Conservation (phyloP, 2,329 filamentous ascomycete genomes). For the Aquanectria penicillioides region DNA sequence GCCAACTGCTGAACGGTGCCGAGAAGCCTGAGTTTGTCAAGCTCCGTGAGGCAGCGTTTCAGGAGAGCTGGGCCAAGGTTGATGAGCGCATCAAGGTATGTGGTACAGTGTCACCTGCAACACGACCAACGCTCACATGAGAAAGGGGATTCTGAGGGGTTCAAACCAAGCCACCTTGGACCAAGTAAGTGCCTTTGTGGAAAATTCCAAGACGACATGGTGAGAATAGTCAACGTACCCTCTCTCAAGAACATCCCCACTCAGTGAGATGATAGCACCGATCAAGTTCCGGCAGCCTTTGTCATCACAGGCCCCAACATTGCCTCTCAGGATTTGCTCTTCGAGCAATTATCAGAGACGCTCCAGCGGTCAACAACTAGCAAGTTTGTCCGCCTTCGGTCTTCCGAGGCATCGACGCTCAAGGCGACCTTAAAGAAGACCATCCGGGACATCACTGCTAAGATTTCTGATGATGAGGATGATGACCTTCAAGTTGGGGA, state of each 20-base stretch:
- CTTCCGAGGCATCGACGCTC: constrained; percentile 76
- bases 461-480: constrained; percentile 62
- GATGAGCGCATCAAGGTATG: constrained; percentile 68
- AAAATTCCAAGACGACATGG: constrained; percentile 48
- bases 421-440: constrained; percentile 79
- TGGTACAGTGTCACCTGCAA: not conserved
- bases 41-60: constrained; percentile 68
- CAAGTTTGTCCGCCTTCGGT: constrained; percentile 73
- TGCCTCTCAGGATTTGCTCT: constrained; percentile 78
- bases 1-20: constrained; percentile 63
- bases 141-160: constrained; percentile 65
- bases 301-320: constrained; percentile 83
- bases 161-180: constrained; percentile 70
- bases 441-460: constrained; percentile 71
- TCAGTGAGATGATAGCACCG: constrained; percentile 43
- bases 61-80: constrained; percentile 71
- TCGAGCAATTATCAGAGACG: constrained; percentile 72
- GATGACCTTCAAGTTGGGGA: constrained; percentile 61
- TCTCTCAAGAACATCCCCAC: not conserved
- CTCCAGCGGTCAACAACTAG: constrained; percentile 59
- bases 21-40: constrained; percentile 61
- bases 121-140: constrained; percentile 36
- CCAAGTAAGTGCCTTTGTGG: constrained; percentile 67
- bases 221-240: constrained; percentile 30
- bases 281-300: constrained; percentile 74